Percentiles rank a stretch among this genome's conserved stretches.
phyloP scores from a whole-genome alignment of 2,329 filamentous ascomycete genomes.

The Fusarium marasasianum region DNA sequence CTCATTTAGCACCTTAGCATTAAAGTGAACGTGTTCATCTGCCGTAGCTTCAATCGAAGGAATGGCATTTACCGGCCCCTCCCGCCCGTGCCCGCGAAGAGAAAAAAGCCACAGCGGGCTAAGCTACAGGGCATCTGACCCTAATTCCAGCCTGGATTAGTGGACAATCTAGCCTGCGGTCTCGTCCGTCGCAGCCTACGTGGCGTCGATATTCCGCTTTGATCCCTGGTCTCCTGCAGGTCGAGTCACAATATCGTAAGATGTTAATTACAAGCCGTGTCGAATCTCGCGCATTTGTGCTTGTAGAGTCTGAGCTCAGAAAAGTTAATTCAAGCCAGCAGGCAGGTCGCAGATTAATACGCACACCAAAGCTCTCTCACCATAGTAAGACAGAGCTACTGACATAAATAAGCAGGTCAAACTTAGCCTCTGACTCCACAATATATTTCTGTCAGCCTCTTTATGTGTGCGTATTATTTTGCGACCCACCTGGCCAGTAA shows the following conservation, averaged over 20 bases:
- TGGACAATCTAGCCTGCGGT: neutral
- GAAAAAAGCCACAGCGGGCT: neutral
- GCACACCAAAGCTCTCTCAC: too few relatives aligned
- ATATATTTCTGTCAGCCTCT: too few relatives aligned
- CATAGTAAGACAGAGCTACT: too few relatives aligned
- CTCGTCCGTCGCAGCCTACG: neutral
- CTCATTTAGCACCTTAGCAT: neutral
- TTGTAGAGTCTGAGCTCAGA: neutral
- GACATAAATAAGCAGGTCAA: too few relatives aligned
- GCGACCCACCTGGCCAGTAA: too few relatives aligned
- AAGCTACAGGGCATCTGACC: neutral
- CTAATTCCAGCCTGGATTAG: neutral
- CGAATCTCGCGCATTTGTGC: neutral
- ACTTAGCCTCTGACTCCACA: too few relatives aligned
- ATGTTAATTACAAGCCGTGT: neutral
- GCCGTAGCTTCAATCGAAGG: neutral
- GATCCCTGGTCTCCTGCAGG: neutral
- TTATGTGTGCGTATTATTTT: too few relatives aligned
- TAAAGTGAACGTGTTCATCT: neutral
- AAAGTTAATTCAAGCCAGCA: neutral
- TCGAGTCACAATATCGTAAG: neutral
- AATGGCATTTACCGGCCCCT: conserved; percentile 13
- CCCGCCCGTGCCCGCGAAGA: neutral
- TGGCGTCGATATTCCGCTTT: neutral
- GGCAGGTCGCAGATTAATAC: too few relatives aligned